phyloP scores from a whole-genome alignment of 179 eudicot species.

The Beta macrorhiza region DNA sequence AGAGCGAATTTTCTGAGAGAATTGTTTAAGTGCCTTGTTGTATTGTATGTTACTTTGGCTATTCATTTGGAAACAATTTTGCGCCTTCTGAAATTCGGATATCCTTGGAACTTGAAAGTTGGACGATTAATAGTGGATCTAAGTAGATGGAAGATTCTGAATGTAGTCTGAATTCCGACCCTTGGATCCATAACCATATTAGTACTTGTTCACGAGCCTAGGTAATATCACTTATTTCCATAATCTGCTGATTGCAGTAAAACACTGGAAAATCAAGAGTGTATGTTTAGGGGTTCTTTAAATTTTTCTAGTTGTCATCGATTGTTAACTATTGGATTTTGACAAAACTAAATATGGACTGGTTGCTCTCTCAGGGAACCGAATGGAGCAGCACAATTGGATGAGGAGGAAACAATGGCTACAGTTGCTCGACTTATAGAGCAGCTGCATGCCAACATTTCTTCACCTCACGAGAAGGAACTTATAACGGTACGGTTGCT shows the following conservation, averaged over 20 bases:
- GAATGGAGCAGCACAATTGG: conserved; percentile 67
- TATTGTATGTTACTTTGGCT: not conserved
- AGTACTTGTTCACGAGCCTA: not conserved
- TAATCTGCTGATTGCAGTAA: not conserved
- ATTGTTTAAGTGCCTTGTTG: not conserved
- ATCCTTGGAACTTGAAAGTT: not conserved
- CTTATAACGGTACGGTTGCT: conserved; percentile 84
- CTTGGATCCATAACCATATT: not conserved
- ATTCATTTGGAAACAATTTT: not conserved
- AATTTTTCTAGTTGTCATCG: not conserved
- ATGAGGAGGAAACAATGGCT: conserved; percentile 76
- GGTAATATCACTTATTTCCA: not conserved
- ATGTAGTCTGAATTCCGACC: not conserved
- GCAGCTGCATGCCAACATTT: conserved; percentile 80
- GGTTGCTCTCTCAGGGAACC: conserved; percentile 57
- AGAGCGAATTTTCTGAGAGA: not conserved
- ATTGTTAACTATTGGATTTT: conserved; percentile 4
- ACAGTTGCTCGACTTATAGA: conserved; percentile 98
- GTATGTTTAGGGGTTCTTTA: too few species aligned
- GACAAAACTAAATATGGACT: conserved; percentile 9
- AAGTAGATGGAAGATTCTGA: not conserved
- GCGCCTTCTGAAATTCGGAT: not conserved
- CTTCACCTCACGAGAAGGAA: conserved; percentile 82
- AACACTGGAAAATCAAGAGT: not conserved
- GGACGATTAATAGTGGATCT: not conserved